Evolutionary conservation across 306 rosid species (phyloP).

Genomic region (Comarum palustre): DNA sequence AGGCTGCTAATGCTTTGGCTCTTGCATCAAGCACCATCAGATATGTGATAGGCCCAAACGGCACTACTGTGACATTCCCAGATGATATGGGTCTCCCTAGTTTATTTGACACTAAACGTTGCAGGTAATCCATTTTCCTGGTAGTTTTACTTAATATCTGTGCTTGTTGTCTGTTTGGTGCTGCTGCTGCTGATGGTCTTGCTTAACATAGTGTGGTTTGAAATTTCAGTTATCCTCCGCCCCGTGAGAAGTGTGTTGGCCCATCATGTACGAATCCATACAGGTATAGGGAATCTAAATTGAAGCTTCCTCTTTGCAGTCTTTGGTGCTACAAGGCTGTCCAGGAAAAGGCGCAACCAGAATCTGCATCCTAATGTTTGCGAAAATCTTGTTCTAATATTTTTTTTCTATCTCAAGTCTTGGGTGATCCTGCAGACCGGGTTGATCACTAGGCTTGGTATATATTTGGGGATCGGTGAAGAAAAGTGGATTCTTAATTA

Average conservation of each 20-base stretch:
- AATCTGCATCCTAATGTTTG: slow-evolving; percentile 35
- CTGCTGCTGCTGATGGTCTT: slow-evolving; percentile 17
- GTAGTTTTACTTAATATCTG: slow-evolving; percentile 4
- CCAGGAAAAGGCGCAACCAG: slow-evolving; percentile 36
- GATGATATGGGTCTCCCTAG: slow-evolving; percentile 82
- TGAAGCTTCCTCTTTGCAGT: slow-evolving; percentile 90
- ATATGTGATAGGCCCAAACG: slow-evolving; percentile 65
- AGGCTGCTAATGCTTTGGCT: slow-evolving; percentile 65
- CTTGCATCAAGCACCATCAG: slow-evolving; percentile 66
- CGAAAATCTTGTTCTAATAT: neutral
- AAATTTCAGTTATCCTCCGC: slow-evolving; percentile 83
- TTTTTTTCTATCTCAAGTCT: neutral
- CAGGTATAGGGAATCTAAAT: slow-evolving; percentile 82
- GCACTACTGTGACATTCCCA: slow-evolving; percentile 67
- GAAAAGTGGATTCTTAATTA: neutral
- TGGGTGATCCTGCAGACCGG: neutral
- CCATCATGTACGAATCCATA: slow-evolving; percentile 75
- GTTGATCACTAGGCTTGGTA: neutral
- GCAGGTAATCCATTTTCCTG: slow-evolving; percentile 32
- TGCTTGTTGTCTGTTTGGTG: slow-evolving; percentile 9
- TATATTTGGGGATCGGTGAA: neutral
- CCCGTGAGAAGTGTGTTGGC: slow-evolving; percentile 74
- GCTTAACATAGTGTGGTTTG: slow-evolving; percentile 6
- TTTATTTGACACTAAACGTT: slow-evolving; percentile 45
- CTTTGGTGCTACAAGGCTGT: slow-evolving; percentile 81